Evolutionary conservation across 495 filamentous ascomycete genomes (phyloP), one percentile per base, ranked within the genome.

Genomic region (Daldinia childiae): DNA sequence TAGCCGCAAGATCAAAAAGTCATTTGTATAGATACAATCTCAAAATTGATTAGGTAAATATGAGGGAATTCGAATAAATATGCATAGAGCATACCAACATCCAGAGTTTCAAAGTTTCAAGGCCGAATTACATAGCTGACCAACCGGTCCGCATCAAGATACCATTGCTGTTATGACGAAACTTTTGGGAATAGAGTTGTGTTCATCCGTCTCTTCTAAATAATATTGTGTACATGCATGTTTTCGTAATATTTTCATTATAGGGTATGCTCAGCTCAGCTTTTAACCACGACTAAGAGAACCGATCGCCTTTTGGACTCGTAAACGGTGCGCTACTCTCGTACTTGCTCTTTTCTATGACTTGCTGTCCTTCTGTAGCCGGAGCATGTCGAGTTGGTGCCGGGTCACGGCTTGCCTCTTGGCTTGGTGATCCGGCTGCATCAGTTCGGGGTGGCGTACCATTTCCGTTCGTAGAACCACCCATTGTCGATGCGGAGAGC

Each of bases 331-430:
- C 76, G 86, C 84, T 67, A 83, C 83, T 62, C 80, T 98, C 93
- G 80, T 97, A 98, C 82, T 97, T 97, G 78, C 93, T 91, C 82
- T 94, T 94, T 78, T 94, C 92, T 38, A 87, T 66, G 36, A 93
- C 84, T 67, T 86, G 84, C 68, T 93, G 85, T 54, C 80, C 82
- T 75, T 93, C 92, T 34, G 87, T 92, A 69, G 91, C 84, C 2
- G 93, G 91, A 54, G 90, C 90, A 80, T 96, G 94, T 62, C 92
- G 83, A 24, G 93, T 95, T 4, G 95, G 90, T 21, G 94, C 94
- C 30, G 94, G 95, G 83, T 97, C 95, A 50, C 83, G 83, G 65
- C 87, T 90, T 15, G 89, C 88, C 80, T 97, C 94, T 62, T 86
- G 84, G 73, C 92, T 93, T n/a, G 93, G 93, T 38, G 90, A 94